Evolutionary conservation across 2,329 filamentous ascomycete genomes (phyloP), one percentile per base, ranked within the genome.

Genomic region (Alternaria hordeiaustralica): DNA sequence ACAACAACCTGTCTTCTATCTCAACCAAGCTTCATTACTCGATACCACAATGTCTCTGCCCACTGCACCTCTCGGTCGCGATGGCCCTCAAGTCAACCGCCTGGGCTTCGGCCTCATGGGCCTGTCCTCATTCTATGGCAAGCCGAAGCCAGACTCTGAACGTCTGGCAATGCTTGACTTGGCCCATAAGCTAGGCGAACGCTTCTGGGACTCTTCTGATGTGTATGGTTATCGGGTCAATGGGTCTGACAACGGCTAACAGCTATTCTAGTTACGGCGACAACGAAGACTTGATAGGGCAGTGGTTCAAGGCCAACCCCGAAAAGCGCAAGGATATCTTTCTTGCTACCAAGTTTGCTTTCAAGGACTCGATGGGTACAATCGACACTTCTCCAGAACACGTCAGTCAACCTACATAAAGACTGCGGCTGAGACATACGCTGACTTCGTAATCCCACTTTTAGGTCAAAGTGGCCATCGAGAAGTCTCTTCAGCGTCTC

Each of bases 51-150:
- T 77, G 75, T 74, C 75, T 68, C 76, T 83, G 18, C 80, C 81
- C 5, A 84, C 81, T 28, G 81, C 81, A 60, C 81, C 81, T 43
- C 79, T 89, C 13, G 86, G 87, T 63, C 84, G 82, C 63, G 80
- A 85, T 67, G 86, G 86, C 15, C 85, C 85, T 0, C 69, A 82
- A 20, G 83, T 89, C 30, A 81, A 83, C 4, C 79, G 81, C 9
- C 69, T 88, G 8, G 86, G 87, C 11, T 83, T 87, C 30, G 86
- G 87, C 15, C 76, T 84, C 21, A 88, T 88, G 86, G 85, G 86
- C 4, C 64, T 84, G 43, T 76, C 66, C 47, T 74, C 76, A 49
- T 84, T 82, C 72, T 87, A 87, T 65, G 84, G 84, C 54, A 63
- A 69, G n/a, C 71, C 78, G 6, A 84, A 82, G 55, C 80, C 84